Evolutionary conservation across 495 filamentous ascomycete genomes (phyloP), one percentile per base, ranked within the genome.

Genomic region (Tuber magnatum): DNA sequence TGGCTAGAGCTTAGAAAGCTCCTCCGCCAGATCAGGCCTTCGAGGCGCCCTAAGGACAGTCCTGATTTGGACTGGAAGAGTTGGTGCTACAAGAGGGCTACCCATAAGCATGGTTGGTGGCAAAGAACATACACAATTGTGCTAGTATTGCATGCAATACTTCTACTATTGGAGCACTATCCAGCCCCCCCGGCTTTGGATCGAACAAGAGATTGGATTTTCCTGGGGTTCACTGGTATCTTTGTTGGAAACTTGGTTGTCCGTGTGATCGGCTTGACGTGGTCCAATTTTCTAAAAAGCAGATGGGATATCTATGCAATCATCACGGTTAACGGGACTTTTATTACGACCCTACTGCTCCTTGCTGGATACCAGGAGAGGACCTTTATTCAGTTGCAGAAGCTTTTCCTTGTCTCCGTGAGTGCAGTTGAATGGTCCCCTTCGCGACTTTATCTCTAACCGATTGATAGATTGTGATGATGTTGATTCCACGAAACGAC

Each of bases 1-100:
- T 99, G 95, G 95, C 87, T 98, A 38, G 95, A 99, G 84, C 84
- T 99, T 78, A 88, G 95, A 71, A 99, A 99, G 85, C 86, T 97
- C 32, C 88, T 99, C 12, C 89, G 93, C 68, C 94, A 98, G 82
- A 93, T 99, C 28, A 92, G 93, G 3, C 95, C 95, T 4, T 97
- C 94, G 1, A 97, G 96, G 82, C 86, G 92, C 28, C 91, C 90
- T 73, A 91, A 93, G 18, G 91, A 92, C 73, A 90, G 89, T 51
- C 91, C 91, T 61, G 89, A 88, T 71, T 89, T 90, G 75, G 88
- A 88, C 72, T 96, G 92, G 92, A 91, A 92, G 83, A 89, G 91
- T 79, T 97, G 94, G 93, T 97, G 94, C 81, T 97, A 99, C 84
- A 91, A 93, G 75, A 88, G 93, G 65, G 94, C 95, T 43, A 93